phyloP scores from a whole-genome alignment of 257 asterid genomes.

The Misopates orontium region DNA sequence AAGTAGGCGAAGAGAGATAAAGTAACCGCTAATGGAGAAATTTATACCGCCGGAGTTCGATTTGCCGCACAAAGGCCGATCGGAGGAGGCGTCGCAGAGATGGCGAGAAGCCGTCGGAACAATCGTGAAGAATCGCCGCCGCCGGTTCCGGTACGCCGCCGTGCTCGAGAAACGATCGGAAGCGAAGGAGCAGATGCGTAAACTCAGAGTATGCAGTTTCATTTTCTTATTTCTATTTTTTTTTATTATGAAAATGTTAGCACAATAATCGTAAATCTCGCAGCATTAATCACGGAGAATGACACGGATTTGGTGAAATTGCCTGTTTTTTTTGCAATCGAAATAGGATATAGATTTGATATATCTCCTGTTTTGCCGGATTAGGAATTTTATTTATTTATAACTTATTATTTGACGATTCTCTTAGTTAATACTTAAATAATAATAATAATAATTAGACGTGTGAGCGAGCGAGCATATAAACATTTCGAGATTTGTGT shows the following conservation, averaged over 20 bases:
- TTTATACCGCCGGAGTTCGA: conserved; percentile 60
- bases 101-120: conserved; percentile 77
- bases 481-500: too few species aligned
- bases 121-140: conserved; percentile 66
- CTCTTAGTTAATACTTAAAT: too few species aligned
- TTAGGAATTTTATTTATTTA: neutral
- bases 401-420: too few species aligned
- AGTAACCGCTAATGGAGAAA: conserved; percentile 36
- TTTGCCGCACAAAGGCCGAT: conserved; percentile 49
- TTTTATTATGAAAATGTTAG: neutral
- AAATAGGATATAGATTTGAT: neutral
- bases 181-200: conserved; percentile 58
- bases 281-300: neutral
- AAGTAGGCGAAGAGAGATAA: neutral
- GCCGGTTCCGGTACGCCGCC: conserved; percentile 77
- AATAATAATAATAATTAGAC: too few species aligned
- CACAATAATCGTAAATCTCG: neutral
- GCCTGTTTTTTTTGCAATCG: neutral
- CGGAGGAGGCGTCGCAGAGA: conserved; percentile 56
- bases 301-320: neutral
- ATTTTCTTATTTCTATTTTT: neutral
- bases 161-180: conserved; percentile 68
- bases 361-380: neutral
- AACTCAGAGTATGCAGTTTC: conserved; percentile 55
- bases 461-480: too few species aligned